phyloP scores from a whole-genome alignment of 1,284 basidiomycete genomes.

The Fomitopsis pinicola region DNA sequence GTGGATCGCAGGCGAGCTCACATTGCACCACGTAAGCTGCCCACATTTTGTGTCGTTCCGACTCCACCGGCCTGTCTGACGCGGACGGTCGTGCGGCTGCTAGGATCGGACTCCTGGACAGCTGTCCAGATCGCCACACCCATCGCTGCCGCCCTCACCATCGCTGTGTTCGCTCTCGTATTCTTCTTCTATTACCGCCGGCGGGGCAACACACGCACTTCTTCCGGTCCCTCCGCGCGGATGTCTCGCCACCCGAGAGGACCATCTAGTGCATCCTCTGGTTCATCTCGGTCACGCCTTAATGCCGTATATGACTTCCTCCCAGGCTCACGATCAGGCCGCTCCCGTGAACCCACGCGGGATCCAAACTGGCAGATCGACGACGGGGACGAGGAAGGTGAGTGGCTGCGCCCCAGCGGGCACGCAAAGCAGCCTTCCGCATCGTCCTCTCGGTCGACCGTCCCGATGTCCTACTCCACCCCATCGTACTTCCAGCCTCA shows the following conservation, averaged over 20 bases:
- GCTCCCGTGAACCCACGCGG: not conserved
- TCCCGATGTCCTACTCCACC: not conserved
- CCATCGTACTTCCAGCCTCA: not conserved
- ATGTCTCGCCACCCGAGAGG: not conserved
- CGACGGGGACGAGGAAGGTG: not conserved
- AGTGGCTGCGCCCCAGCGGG: not conserved
- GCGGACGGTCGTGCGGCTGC: not conserved
- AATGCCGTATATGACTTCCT: conserved; percentile 15
- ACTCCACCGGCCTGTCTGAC: not conserved
- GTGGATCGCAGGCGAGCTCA: not conserved
- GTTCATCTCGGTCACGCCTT: conserved; percentile 7
- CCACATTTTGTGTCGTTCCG: not conserved
- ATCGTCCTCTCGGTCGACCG: not conserved
- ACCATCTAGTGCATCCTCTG: not conserved
- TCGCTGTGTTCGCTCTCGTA: conserved; percentile 7
- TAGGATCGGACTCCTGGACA: conserved; percentile 9
- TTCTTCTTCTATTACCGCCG: conserved; percentile 16
- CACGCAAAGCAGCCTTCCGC: not conserved
- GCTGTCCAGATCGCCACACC: conserved; percentile 16
- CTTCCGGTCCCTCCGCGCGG: not conserved
- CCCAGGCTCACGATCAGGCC: conserved; percentile 10
- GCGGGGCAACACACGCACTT: not conserved
- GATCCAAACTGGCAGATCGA: conserved; percentile 17
- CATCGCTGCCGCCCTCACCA: conserved; percentile 13
- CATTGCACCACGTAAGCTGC: not conserved